phyloP scores from a whole-genome alignment of 768 basidiomycete species.

The Serendipita indica region DNA sequence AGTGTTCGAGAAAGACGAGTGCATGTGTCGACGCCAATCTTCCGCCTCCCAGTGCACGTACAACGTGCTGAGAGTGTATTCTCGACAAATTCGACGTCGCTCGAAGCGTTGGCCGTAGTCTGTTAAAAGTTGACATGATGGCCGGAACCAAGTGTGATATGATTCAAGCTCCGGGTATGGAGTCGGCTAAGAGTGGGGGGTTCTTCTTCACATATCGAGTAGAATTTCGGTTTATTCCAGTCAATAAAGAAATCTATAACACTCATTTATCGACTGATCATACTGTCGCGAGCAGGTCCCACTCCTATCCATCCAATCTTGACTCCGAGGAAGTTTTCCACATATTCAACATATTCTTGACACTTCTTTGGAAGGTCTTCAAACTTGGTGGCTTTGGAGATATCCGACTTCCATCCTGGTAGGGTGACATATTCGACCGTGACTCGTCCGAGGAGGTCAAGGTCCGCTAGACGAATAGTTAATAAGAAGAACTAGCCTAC shows the following conservation, averaged over 20 bases:
- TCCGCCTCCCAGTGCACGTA: too few relatives aligned
- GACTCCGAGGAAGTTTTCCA: slow-evolving; percentile 58
- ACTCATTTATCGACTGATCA: slow-evolving; percentile 28
- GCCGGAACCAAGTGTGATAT: not conserved
- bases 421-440: slow-evolving; percentile 79
- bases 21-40: slow-evolving; percentile 41
- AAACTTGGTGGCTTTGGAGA: slow-evolving; percentile 46
- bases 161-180: not conserved
- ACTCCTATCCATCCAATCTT: slow-evolving; percentile 88
- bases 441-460: slow-evolving; percentile 63
- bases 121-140: not conserved
- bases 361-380: slow-evolving; percentile 72
- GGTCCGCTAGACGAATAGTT: slow-evolving; percentile 44
- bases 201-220: too few relatives aligned
- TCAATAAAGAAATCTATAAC: too few relatives aligned
- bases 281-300: slow-evolving; percentile 73
- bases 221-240: too few relatives aligned
- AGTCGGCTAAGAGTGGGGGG: too few relatives aligned
- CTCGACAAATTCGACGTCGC: not conserved
- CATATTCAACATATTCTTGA: slow-evolving; percentile 72
- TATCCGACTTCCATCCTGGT: slow-evolving; percentile 80
- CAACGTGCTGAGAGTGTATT: not conserved
- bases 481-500: not conserved
- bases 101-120: not conserved
- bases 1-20: slow-evolving; percentile 83